Evolutionary conservation across 2,329 filamentous ascomycete species (phyloP).

Genomic region (Aspergillus candidus): DNA sequence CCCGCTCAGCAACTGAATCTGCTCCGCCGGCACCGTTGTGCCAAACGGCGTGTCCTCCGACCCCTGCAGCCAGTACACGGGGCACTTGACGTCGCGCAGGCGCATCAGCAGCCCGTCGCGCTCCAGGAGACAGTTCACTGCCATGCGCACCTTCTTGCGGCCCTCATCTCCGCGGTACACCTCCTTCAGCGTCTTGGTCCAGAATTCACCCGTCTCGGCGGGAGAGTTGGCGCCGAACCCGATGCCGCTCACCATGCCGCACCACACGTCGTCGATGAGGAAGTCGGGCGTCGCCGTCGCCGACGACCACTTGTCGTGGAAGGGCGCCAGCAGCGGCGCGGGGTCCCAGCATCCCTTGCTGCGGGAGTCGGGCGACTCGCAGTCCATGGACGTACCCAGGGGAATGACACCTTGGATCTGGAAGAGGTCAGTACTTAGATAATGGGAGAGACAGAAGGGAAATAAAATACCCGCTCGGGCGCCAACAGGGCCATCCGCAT

Average conservation of each 20-base stretch:
- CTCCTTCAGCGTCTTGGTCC: conserved; percentile 39
- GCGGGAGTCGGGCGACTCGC: conserved; percentile 41
- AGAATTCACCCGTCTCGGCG: conserved; percentile 37
- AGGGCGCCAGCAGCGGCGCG: conserved; percentile 25
- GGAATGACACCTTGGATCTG: conserved; percentile 49
- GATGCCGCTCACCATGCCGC: conserved; percentile 42
- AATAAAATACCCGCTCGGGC: conserved; percentile 39
- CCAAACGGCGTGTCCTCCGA: conserved; percentile 13
- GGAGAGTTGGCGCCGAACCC: conserved; percentile 42
- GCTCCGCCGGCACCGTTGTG: conserved; percentile 25
- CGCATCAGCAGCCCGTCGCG: conserved; percentile 44
- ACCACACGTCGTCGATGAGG: conserved; percentile 36
- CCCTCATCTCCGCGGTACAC: conserved; percentile 49
- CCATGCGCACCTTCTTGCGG: conserved; percentile 43
- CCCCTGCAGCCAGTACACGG: conserved; percentile 45
- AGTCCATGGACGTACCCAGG: conserved; percentile 49
- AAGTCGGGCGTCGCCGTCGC: conserved; percentile 38
- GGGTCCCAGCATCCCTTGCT: conserved; percentile 47
- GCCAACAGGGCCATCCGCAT: conserved; percentile 48
- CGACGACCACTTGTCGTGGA: conserved; percentile 38
- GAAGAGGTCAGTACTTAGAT: not conserved
- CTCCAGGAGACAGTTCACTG: conserved; percentile 45
- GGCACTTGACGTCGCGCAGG: conserved; percentile 44
- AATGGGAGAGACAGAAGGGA: not conserved
- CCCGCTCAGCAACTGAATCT: conserved; percentile 45